Evolutionary conservation across 371 early-diverging fungal species (phyloP), one percentile per base, ranked within the genome.

Genomic region (Rhizomucor miehei): DNA sequence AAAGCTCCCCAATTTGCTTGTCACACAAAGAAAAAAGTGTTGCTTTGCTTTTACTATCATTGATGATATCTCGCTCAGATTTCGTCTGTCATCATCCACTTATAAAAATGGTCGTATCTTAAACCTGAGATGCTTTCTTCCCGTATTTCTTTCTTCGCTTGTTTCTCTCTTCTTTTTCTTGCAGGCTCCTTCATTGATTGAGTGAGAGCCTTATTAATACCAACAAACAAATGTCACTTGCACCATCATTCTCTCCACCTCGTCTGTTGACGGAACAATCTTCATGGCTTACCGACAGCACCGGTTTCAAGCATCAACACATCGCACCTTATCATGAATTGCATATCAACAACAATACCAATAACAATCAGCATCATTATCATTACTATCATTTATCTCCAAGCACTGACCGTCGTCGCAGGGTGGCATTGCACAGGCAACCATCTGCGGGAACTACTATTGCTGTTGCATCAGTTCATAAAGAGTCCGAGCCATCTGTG

Each of bases 161-260:
- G 3, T 36, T 49, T 19, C 24, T 49, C 13, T 17, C 20, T n/a
- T 36, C 16, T 36, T 21, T 12, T 20, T 39, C 23, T n/a, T n/a
- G 29, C 29, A 29, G 29, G 29, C 29, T 8, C 29, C 29, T 29
- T 5, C 29, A 29, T 29, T 29, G 3, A 29, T 29, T 8, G 5
- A 29, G 8, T 5, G 29, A 29, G 29, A 29, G 29, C 8, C 29
- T 41, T 19, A 6, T 41, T 41, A 6, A 12, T 16, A 6, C 6
- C 41, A 4, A 11, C 12, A 4, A 8, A 29, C 3, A 29, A 48
- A 51, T 51, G 51, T 40, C 51, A 40, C 36, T 54, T 23, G 54
- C 54, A 17, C 54, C 54, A 3, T 54, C 54, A 6, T 54, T 54
- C 23, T 54, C 54, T 17, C 47, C 46, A 46, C 54, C 54, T 29